Base-by-base conservation (phyloP, 2,329 filamentous ascomycete genomes). In the Neoscytalidium dimidiatum region DNA sequence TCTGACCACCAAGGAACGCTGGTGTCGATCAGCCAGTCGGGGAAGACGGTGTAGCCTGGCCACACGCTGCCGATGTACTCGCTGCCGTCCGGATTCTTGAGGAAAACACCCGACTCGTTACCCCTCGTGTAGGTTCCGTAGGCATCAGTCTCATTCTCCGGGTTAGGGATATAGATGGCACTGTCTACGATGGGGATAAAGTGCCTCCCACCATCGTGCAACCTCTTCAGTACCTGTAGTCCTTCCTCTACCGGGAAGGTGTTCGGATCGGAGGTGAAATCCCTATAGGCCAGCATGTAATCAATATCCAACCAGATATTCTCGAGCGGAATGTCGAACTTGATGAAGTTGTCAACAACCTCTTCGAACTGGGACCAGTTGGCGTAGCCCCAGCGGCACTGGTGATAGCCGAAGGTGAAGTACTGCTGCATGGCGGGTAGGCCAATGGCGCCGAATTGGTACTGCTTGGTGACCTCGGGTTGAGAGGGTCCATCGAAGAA, bases 381-480 rank as follows among this genome's bases (percentile, higher is more conserved):
- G 43, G 84, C 80, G 74, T 95, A 95, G 0, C 92, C 92, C 88
- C 92, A 95, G 66, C 91, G 85, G 70, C 91, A 94, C 74, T 96
- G 92, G 69, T 96, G 92, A 73, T 85, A 94, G 0, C 92, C 92
- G 66, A 96, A 87, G 0, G 89, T 87, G 83, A 87, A 94, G 78
- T 95, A 95, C 69, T 91, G 88, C 72, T 94, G 90, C 86, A 94
- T 88, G 0, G 88, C 88, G 1, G 92, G 91, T 4, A 91, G 79
- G 0, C 92, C 91, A 60, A 89, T 81, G 1, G 88, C 85, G 62
- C 85, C 88, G 64, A 79, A 76, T 67, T 91, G 88, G 73, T 94
- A 95, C 43, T 90, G 84, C 73, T 86, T 87, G 17, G 87, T 91
- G 26, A 93, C 88, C 13, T 89, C 85, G 6, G 85, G 82, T 65